Evolutionary conservation across 305 asterid genomes (phyloP), one percentile per base, ranked within the genome.

Genomic region (Ilex paraguariensis): DNA sequence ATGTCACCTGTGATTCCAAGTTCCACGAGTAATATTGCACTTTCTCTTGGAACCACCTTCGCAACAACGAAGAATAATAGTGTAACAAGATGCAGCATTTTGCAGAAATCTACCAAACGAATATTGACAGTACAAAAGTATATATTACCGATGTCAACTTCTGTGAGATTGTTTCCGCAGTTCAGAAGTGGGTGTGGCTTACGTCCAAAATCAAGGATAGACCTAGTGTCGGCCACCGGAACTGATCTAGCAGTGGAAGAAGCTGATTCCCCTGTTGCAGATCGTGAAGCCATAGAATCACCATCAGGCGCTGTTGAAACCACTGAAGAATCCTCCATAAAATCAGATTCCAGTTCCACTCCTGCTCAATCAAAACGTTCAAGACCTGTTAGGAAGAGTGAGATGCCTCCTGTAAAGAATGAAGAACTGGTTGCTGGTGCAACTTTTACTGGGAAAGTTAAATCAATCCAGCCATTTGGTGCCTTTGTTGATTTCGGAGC

Each of bases 401-500:
- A 94, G 21, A 79, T 94, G 96, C 91, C 97, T 33, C 91, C 98
- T 15, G 84, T 94, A 65, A 86, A 78, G 71, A 82, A 83, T 56
- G 99, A 88, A 67, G 89, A 87, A 49, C 92, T 94, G 65, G 46
- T 75, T 56, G 82, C 95, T 2, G 99, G 99, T 54, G 85, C 95
- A 60, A 86, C 88, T 79, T 94, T 88, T 72, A 69, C 82, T 5
- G 99, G 99, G 63, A 94, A 90, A 86, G 96, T 94, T 53, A 75
- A 81, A 71, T 87, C 99, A 1, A 77, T 94, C 71, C 99, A 90
- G 80, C 96, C 97, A 45, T 94, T 94, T 67, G 99, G 99, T 59
- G 99, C 99, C 56, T 94, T 94, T 73, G 81, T 94, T 61, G 99
- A 94, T 69, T 88, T 94, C 63, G 99, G 99, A 16, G 99, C 98